A percentile compares a stretch with the other conserved stretches of the same genome.
These are phyloP conservation scores for Picochlorum sp. DNA, from an alignment of 139 green algal species.

Conservation along the genomic window DNA sequence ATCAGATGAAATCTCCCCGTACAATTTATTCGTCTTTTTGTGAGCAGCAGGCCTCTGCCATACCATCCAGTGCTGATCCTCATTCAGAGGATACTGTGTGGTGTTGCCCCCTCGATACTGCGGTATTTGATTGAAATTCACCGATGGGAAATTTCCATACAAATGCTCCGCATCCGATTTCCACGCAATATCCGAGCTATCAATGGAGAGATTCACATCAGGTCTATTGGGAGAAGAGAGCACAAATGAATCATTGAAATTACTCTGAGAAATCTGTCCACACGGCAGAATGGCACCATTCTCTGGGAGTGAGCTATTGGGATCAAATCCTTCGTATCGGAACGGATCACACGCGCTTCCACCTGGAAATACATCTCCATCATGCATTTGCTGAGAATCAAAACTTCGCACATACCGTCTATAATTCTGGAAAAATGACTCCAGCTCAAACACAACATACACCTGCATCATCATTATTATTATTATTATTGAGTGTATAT, in stretches of 20 bases:
- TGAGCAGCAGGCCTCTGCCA: conserved; percentile 84
- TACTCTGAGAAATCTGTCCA: conserved; percentile 80
- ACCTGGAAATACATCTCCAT: conserved; percentile 13
- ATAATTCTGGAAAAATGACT: conserved; percentile 91
- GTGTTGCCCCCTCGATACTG: conserved; percentile 49
- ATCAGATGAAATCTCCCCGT: conserved; percentile 42
- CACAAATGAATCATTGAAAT: conserved; percentile 89
- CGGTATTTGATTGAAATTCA: conserved; percentile 63
- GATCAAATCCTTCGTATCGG: conserved; percentile 20
- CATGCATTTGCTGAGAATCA: conserved; percentile 65
- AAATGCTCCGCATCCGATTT: conserved; percentile 45
- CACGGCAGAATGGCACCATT: conserved; percentile 75
- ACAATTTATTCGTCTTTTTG: conserved; percentile 62
- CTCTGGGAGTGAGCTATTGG: conserved; percentile 18
- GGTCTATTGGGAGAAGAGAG: conserved; percentile 7
- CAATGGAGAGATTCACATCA: conserved; percentile 22
- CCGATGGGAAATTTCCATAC: conserved; percentile 49
- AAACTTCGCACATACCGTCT: conserved; percentile 74
- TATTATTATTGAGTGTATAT: conserved; percentile 2
- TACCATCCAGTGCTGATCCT: conserved; percentile 89
- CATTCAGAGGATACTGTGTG: conserved; percentile 26
- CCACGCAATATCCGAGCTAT: conserved; percentile 64
- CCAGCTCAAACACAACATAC: conserved; percentile 89
- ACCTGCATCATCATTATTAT: too few relatives aligned
- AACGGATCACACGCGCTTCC: conserved; percentile 47